Percentiles rank a stretch among this genome's conserved stretches.
phyloP scores from a whole-genome alignment of 495 filamentous ascomycete genomes.

The Trichodelitschia bisporula region DNA sequence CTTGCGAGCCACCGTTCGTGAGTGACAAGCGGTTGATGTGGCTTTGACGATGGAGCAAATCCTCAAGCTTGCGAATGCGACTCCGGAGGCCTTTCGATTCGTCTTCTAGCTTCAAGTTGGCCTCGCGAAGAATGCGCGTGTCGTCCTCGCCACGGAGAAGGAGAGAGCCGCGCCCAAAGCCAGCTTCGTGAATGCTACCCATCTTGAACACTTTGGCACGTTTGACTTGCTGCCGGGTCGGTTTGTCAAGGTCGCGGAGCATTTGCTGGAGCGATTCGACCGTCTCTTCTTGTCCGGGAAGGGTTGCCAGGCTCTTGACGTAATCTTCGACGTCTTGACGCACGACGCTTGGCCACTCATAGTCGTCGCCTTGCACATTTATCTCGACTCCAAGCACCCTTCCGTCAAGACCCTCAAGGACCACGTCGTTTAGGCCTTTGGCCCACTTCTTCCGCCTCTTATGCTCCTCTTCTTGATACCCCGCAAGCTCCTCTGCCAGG shows the following conservation, averaged over 20 bases:
- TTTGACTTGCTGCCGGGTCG: conserved; percentile 52
- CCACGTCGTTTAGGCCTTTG: conserved; percentile 38
- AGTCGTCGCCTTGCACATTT: conserved; percentile 57
- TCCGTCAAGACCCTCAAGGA: conserved; percentile 32
- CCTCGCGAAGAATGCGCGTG: conserved; percentile 38
- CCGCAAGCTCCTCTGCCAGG: conserved; percentile 72
- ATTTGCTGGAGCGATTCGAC: conserved; percentile 34
- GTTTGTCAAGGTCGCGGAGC: conserved; percentile 37
- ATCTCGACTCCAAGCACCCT: conserved; percentile 60
- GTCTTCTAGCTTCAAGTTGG: conserved; percentile 58
- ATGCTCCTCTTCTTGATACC: conserved; percentile 74
- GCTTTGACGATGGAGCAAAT: conserved; percentile 69
- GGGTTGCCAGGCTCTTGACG: conserved; percentile 22
- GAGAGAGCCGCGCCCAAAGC: conserved; percentile 53
- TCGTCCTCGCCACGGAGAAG: conserved; percentile 66
- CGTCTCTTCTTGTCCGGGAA: conserved; percentile 41
- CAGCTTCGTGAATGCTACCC: conserved; percentile 75
- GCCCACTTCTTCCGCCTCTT: conserved; percentile 76
- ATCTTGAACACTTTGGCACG: conserved; percentile 84
- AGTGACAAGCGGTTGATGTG: conserved; percentile 45
- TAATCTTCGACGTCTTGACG: conserved; percentile 32
- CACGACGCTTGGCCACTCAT: conserved; percentile 43
- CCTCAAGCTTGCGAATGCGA: conserved; percentile 75
- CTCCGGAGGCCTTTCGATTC: conserved; percentile 73
- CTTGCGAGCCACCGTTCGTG: conserved; percentile 35